Percentiles rank a stretch among this genome's conserved stretches.
phyloP scores from a whole-genome alignment of 2,329 filamentous ascomycete genomes.

The Aureobasidium sp. region DNA sequence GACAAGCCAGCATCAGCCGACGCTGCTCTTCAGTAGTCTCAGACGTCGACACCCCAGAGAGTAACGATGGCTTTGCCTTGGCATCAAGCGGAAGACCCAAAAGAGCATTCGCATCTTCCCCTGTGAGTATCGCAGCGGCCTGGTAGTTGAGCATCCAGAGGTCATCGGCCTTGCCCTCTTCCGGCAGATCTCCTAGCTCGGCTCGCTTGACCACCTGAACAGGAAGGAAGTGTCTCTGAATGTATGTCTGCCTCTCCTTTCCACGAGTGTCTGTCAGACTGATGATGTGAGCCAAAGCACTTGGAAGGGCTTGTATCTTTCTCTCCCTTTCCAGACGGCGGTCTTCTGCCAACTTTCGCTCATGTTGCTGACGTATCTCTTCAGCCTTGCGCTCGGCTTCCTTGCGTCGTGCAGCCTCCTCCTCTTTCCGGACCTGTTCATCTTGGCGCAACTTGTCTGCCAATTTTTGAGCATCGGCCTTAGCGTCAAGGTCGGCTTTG shows the following conservation, averaged over 20 bases:
- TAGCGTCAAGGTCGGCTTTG: slow-evolving; percentile 19
- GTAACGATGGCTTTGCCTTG: slow-evolving; percentile 2
- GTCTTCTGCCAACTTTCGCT: slow-evolving; percentile 18
- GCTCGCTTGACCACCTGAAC: slow-evolving; percentile 17
- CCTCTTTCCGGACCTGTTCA: slow-evolving; percentile 21
- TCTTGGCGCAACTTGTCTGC: slow-evolving; percentile 24
- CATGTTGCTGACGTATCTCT: slow-evolving; percentile 20
- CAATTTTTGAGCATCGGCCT: slow-evolving; percentile 20
- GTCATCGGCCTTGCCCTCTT: slow-evolving; percentile 9
- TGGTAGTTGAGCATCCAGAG: slow-evolving; percentile 20
- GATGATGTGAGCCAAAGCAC: slow-evolving; percentile 17
- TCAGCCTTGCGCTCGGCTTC: slow-evolving; percentile 21
- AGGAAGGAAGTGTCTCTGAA: slow-evolving; percentile 17
- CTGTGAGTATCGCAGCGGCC: slow-evolving; percentile 18
- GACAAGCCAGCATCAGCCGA: slow-evolving; percentile 4
- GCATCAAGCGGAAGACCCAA: slow-evolving; percentile 14
- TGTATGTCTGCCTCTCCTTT: slow-evolving; percentile 9
- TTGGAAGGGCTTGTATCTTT: slow-evolving; percentile 17
- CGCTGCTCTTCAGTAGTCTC: slow-evolving; percentile 7
- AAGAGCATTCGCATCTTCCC: slow-evolving; percentile 9
- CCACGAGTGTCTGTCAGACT: neutral
- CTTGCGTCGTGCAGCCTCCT: slow-evolving; percentile 19
- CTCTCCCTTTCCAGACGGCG: slow-evolving; percentile 4
- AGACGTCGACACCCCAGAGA: neutral
- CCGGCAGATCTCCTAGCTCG: slow-evolving; percentile 10